phyloP scores from a whole-genome alignment of 805 yeast genomes.

The Hanseniaspora jakobsenii region DNA sequence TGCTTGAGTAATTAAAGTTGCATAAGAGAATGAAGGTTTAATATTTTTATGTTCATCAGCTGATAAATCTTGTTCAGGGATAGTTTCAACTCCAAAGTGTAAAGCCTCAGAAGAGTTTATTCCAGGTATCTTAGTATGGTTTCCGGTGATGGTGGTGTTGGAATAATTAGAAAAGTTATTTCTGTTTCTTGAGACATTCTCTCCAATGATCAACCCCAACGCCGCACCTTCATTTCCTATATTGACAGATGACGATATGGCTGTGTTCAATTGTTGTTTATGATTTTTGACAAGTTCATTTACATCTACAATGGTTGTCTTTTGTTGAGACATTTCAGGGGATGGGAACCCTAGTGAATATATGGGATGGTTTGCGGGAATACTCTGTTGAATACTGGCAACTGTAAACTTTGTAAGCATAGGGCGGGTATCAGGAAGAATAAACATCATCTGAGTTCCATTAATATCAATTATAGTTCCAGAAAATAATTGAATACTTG shows the following conservation, averaged over 20 bases:
- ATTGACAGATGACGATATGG: slow-evolving; percentile 7
- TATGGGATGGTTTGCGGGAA: slow-evolving; percentile 10
- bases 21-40: slow-evolving; percentile 94
- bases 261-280: slow-evolving; percentile 5
- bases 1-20: slow-evolving; percentile 97
- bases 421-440: slow-evolving; percentile 82
- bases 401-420: slow-evolving; percentile 36
- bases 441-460: slow-evolving; percentile 98
- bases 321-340: too few species aligned
- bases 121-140: too few species aligned
- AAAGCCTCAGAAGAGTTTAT: too few species aligned
- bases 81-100: not conserved
- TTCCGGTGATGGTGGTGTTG: too few species aligned
- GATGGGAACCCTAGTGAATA: slow-evolving; percentile 20
- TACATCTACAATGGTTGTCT: not conserved
- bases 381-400: slow-evolving; percentile 23
- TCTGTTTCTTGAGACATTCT: slow-evolving; percentile 2
- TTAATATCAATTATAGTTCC: slow-evolving; percentile 93
- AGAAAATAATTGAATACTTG: slow-evolving; percentile 50
- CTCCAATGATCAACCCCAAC: slow-evolving; percentile 11
- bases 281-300: not conserved
- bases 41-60: slow-evolving; percentile 77
- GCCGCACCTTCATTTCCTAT: slow-evolving; percentile 17
- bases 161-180: slow-evolving; percentile 4
- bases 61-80: slow-evolving; percentile 44